Conservation (phyloP, 1,139 yeast species). For the Yarrowia galli region DNA sequence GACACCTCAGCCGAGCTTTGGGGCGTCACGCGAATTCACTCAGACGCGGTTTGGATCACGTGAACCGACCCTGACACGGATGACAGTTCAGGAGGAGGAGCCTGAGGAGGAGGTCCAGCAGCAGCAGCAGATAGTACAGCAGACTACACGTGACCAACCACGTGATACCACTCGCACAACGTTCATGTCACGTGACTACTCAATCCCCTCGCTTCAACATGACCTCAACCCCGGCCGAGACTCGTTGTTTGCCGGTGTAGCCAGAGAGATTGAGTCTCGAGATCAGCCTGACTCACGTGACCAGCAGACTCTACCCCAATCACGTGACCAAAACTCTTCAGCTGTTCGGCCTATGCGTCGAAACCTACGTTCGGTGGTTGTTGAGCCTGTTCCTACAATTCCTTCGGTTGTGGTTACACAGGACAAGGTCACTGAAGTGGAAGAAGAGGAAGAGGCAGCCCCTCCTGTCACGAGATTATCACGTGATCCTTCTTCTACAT, state of each 20-base stretch:
- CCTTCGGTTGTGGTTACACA: neutral
- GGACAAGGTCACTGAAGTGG: neutral
- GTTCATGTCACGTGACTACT: conserved; percentile 22
- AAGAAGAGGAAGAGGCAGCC: neutral
- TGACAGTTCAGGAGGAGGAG: conserved; percentile 1
- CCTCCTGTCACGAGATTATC: neutral
- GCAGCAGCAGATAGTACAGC: neutral
- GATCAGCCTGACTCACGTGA: neutral
- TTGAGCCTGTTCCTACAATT: neutral
- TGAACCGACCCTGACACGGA: neutral
- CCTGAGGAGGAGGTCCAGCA: neutral
- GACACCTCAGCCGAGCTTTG: neutral
- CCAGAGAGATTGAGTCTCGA: neutral
- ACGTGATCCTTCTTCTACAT: neutral
- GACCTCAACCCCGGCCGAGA: conserved; percentile 18
- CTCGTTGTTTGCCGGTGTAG: conserved; percentile 19
- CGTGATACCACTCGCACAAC: conserved; percentile 1
- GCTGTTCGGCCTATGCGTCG: neutral
- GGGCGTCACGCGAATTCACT: neutral
- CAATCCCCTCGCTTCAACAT: conserved; percentile 2
- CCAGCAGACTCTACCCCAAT: neutral
- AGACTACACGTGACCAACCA: neutral
- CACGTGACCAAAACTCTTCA: neutral
- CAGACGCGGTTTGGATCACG: conserved; percentile 8
- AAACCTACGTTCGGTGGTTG: conserved; percentile 9